Evolutionary conservation across 306 rosid species (phyloP).

Genomic region (Cicer yamashitae): DNA sequence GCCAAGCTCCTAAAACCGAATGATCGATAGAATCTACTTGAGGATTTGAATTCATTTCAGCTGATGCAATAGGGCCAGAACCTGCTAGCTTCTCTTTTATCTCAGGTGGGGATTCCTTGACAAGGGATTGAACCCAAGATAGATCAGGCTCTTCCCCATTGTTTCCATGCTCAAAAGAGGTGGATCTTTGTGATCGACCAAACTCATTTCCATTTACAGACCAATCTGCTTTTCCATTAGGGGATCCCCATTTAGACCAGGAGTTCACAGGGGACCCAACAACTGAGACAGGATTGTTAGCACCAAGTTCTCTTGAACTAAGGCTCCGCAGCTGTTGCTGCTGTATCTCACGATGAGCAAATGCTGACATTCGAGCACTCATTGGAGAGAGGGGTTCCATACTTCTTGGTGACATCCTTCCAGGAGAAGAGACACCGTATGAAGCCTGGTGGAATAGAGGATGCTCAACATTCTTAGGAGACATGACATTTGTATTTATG

Average conservation of each 20-base stretch:
- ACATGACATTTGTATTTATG: slow-evolving; percentile 68
- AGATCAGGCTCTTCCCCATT: slow-evolving; percentile 87
- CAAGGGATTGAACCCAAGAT: slow-evolving; percentile 89
- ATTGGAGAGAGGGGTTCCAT: slow-evolving; percentile 80
- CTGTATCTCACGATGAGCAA: slow-evolving; percentile 70
- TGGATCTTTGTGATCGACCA: slow-evolving; percentile 55
- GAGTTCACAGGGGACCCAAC: slow-evolving; percentile 75
- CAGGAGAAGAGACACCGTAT: slow-evolving; percentile 75
- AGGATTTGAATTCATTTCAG: slow-evolving; percentile 63
- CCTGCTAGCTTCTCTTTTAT: slow-evolving; percentile 62
- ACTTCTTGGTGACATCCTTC: slow-evolving; percentile 88
- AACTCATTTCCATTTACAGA: slow-evolving; percentile 64
- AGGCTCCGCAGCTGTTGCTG: slow-evolving; percentile 72
- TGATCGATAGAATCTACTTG: slow-evolving; percentile 72
- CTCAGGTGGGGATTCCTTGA: slow-evolving; percentile 88
- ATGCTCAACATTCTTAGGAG: slow-evolving; percentile 76
- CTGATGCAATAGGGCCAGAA: slow-evolving; percentile 57
- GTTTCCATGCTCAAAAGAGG: slow-evolving; percentile 64
- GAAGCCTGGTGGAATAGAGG: slow-evolving; percentile 68
- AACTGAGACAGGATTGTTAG: slow-evolving; percentile 53
- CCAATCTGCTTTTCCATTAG: slow-evolving; percentile 76
- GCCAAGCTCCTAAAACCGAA: slow-evolving; percentile 87
- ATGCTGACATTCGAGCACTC: slow-evolving; percentile 64
- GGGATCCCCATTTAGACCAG: slow-evolving; percentile 85
- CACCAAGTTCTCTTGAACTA: slow-evolving; percentile 77